These are phyloP conservation scores for Phytophthora sojae DNA, from an alignment of 352 stramenopile genomes.

Conservation along the genomic window DNA sequence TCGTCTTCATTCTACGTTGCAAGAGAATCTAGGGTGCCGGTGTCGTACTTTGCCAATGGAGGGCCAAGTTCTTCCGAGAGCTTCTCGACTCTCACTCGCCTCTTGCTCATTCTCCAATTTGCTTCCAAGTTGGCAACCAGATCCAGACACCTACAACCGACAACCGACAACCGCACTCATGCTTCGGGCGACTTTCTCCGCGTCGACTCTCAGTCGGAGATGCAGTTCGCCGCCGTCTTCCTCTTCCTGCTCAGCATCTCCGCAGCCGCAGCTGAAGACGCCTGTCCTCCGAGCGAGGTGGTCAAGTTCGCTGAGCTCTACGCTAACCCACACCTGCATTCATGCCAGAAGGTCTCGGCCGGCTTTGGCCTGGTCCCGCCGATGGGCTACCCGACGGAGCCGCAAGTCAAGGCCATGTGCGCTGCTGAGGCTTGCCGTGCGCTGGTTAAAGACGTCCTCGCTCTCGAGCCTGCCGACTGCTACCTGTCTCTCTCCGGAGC, in stretches of 20 bases:
- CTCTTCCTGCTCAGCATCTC: conserved; percentile 26
- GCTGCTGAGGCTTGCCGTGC: conserved; percentile 20
- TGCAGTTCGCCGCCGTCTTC: conserved; percentile 23
- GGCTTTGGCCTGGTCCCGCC: conserved; percentile 32
- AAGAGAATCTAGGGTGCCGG: conserved; percentile 3
- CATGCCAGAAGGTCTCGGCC: conserved; percentile 33
- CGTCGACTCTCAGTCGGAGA: conserved; percentile 6
- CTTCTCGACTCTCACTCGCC: neutral
- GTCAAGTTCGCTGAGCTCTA: conserved; percentile 39
- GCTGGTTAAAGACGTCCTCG: conserved; percentile 33
- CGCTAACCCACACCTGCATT: conserved; percentile 34
- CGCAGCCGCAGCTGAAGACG: conserved; percentile 28
- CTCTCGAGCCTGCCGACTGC: conserved; percentile 30
- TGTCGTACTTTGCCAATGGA: conserved; percentile 10
- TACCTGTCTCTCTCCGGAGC: conserved; percentile 27
- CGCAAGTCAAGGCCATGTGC: conserved; percentile 40
- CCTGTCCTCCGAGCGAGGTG: conserved; percentile 31
- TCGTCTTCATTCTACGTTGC: neutral
- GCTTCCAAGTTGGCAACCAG: conserved; percentile 25
- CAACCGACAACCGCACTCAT: conserved; percentile 7
- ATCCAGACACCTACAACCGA: conserved; percentile 7
- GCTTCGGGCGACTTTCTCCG: neutral
- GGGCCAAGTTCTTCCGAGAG: neutral
- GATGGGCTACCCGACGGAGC: conserved; percentile 27
- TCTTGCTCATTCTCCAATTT: conserved; percentile 41